A percentile compares a stretch with the other conserved stretches of the same genome.
phyloP scores from a whole-genome alignment of 257 asterid genomes.

The Solanum piurae region DNA sequence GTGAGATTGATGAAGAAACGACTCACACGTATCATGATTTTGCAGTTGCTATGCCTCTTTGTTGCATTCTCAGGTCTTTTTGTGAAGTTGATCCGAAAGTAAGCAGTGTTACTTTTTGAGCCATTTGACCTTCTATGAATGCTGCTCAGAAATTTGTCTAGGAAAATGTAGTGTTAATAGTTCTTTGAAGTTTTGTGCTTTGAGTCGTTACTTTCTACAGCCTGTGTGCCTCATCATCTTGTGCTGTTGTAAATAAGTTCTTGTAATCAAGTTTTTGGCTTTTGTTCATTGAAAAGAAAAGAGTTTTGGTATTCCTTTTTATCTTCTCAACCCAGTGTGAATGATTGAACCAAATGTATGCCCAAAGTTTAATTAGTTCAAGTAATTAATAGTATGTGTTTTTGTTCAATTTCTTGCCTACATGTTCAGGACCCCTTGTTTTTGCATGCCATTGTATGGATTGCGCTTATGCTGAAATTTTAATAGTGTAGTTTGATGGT shows the following conservation, averaged over 20 bases:
- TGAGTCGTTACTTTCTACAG: not conserved
- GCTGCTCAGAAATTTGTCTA: not conserved
- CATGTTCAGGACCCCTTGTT: not conserved
- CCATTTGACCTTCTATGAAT: not conserved
- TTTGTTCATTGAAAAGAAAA: not conserved
- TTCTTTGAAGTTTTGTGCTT: not conserved
- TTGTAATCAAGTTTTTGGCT: not conserved
- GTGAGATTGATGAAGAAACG: conserved; percentile 10
- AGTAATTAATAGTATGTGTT: not conserved
- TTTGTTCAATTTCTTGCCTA: not conserved
- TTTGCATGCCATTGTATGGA: not conserved
- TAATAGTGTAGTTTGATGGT: not conserved
- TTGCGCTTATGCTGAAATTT: not conserved
- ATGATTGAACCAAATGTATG: not conserved
- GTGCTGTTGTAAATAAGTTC: not conserved
- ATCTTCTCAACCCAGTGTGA: not conserved
- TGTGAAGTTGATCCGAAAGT: conserved; percentile 4
- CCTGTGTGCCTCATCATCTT: not conserved
- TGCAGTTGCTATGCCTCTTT: not conserved
- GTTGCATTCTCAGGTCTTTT: conserved; percentile 1
- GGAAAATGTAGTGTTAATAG: not conserved
- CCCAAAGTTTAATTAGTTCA: not conserved
- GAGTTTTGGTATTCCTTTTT: not conserved
- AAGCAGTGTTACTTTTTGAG: not conserved
- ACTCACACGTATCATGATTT: not conserved